Conservation (phyloP, 441 rosid species). For the Mallotus repandus region DNA sequence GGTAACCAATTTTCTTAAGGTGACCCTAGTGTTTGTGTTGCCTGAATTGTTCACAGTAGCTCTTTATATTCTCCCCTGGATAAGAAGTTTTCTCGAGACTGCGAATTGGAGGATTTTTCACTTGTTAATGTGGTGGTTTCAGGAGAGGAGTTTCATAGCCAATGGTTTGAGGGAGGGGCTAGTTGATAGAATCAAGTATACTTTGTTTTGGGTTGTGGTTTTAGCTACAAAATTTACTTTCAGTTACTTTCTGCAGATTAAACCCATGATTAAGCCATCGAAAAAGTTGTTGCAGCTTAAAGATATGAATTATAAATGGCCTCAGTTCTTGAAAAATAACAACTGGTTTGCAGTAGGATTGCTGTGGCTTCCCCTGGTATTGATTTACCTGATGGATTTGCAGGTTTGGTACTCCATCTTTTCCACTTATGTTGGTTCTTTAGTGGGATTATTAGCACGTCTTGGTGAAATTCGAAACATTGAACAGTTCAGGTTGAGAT, state of each 20-base stretch:
- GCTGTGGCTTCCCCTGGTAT: slow-evolving; percentile 80
- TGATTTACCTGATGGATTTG: slow-evolving; percentile 83
- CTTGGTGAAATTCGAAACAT: slow-evolving; percentile 90
- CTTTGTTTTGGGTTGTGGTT: slow-evolving; percentile 67
- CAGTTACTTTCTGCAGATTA: slow-evolving; percentile 83
- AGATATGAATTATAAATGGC: slow-evolving; percentile 59
- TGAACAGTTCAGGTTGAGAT: slow-evolving; percentile 79
- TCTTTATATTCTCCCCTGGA: slow-evolving; percentile 71
- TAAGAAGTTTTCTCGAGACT: slow-evolving; percentile 37
- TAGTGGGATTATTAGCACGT: slow-evolving; percentile 76
- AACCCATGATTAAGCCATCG: slow-evolving; percentile 72
- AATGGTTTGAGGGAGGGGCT: slow-evolving; percentile 88
- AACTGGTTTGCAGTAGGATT: slow-evolving; percentile 70
- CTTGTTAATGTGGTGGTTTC: slow-evolving; percentile 83
- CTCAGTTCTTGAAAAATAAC: slow-evolving; percentile 41
- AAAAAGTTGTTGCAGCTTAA: slow-evolving; percentile 42
- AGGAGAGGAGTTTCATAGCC: slow-evolving; percentile 76
- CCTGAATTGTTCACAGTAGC: slow-evolving; percentile 69
- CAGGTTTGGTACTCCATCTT: slow-evolving; percentile 85
- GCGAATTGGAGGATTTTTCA: slow-evolving; percentile 70
- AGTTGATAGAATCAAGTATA: slow-evolving; percentile 68
- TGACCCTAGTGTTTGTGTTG: slow-evolving; percentile 50
- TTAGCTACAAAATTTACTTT: slow-evolving; percentile 69
- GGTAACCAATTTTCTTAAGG: slow-evolving; percentile 56
- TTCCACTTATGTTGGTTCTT: slow-evolving; percentile 73